Evolutionary conservation across 2,329 filamentous ascomycete species (phyloP).

Genomic region (Alternaria arbusti): DNA sequence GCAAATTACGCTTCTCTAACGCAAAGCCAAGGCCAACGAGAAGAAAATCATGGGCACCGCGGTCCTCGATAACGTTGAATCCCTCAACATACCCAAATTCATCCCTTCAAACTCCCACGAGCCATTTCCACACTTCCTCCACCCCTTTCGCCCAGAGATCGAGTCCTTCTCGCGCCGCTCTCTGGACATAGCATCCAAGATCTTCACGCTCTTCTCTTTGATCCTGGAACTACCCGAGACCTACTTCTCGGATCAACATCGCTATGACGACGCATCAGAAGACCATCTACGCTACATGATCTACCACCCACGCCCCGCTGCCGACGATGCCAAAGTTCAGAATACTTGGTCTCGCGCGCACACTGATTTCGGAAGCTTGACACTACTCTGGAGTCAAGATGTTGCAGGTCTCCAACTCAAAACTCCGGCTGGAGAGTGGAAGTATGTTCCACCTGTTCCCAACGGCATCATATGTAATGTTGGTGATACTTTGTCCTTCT

Average conservation of each 20-base stretch:
- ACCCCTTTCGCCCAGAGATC: constrained; percentile 33
- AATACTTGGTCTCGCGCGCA: constrained; percentile 56
- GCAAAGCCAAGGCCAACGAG: constrained; percentile 26
- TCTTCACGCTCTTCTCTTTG: constrained; percentile 50
- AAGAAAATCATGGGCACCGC: constrained; percentile 42
- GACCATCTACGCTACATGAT: constrained; percentile 53
- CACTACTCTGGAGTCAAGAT: constrained; percentile 56
- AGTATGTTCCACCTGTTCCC: constrained; percentile 54
- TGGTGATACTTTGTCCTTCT: constrained; percentile 51
- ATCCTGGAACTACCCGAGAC: constrained; percentile 50
- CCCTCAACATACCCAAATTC: constrained; percentile 43
- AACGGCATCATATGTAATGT: constrained; percentile 60
- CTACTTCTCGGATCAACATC: constrained; percentile 46
- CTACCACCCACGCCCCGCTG: constrained; percentile 50
- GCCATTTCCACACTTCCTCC: constrained; percentile 36
- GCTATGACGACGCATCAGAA: constrained; percentile 45
- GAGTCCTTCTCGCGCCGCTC: constrained; percentile 36
- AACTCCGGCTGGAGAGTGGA: constrained; percentile 54
- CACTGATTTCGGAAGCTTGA: constrained; percentile 57
- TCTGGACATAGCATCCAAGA: constrained; percentile 38
- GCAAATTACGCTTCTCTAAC: neutral
- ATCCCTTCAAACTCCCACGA: constrained; percentile 30
- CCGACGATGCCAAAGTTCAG: constrained; percentile 45
- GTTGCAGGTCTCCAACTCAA: constrained; percentile 58
- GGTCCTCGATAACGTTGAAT: constrained; percentile 42